Evolutionary conservation across 192 early-diverging fungal genomes (phyloP), one percentile per base, ranked within the genome.

Genomic region (Obelidium mucronatum): DNA sequence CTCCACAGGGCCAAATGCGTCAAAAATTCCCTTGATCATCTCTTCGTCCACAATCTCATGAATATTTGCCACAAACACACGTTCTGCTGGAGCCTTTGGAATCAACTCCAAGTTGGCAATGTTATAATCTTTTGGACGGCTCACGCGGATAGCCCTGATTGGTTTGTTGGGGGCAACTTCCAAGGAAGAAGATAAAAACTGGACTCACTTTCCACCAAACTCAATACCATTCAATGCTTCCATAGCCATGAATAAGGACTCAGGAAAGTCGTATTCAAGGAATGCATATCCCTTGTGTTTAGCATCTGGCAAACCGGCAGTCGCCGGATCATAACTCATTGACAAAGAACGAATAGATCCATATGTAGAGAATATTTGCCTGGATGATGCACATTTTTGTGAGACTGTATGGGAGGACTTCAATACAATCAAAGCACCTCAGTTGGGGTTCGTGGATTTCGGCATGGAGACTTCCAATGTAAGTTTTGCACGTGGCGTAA

Each of bases 211-310:
- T 36, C 94, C 94, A 40, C 92, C 94, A 42, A 97, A 83, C 58
- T 94, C 90, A 19, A 88, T 82, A n/a, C 93, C 92, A 70, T 95
- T 90, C 90, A 96, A 91, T 26, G 76, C 76, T 33, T 94, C 90
- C 40, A 96, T 81, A 2, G 94, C 95, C 79, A 97, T 67, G 48
- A 89, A 81, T 0, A 93, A 93, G 6, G 94, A 92, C 79, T 97
- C 95, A 0, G 94, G 94, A 31, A 92, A 87, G 48, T 95, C 92
- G 72, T 89, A 97, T 80, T 96, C 94, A 15, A 97, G 88, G 80
- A 97, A 97, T 76, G 94, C 94, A 78, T 92, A 97, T 39, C 92
- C 92, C 76, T 94, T 94, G 85, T 97, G 95, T 66, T 90, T 91
- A 28, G 90, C 92, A n/a, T 55, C 54, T 8, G 53, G 53, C 52